Percentiles rank a stretch among this genome's conserved stretches.
These are phyloP conservation scores for Aspergillus proliferans DNA, from an alignment of 2,329 filamentous ascomycete species.

Conservation along the genomic window DNA sequence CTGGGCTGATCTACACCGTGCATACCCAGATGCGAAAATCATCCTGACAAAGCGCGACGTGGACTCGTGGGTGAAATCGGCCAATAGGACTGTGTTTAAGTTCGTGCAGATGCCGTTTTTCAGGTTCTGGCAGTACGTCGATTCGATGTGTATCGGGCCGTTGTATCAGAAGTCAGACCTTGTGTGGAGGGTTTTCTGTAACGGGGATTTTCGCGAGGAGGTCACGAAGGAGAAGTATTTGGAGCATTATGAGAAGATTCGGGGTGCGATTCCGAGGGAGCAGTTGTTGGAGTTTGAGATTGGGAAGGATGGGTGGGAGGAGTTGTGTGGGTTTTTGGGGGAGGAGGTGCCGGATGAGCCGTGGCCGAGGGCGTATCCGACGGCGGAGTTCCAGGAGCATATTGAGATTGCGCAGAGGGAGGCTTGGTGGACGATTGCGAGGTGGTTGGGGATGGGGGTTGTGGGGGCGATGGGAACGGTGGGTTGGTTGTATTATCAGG, in stretches of 20 bases:
- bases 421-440: not conserved
- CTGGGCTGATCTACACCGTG: conserved; percentile 26
- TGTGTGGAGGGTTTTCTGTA: conserved; percentile 6
- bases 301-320: conserved; percentile 38
- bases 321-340: conserved; percentile 38
- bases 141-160: conserved; percentile 8
- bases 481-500: not conserved
- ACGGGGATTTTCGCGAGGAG: conserved; percentile 6
- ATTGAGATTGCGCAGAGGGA: not conserved
- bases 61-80: conserved; percentile 18
- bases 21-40: conserved; percentile 34
- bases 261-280: conserved; percentile 13
- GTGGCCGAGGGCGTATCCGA: conserved; percentile 32
- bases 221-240: conserved; percentile 12
- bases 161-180: conserved; percentile 14
- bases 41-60: conserved; percentile 25
- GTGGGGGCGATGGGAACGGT: not conserved
- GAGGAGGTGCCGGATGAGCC: conserved; percentile 28
- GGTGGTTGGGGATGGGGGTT: conserved; percentile 1
- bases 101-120: conserved; percentile 9
- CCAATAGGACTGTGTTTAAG: conserved; percentile 12
- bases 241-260: conserved; percentile 16
- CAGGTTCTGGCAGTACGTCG: conserved; percentile 9
- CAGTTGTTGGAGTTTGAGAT: conserved; percentile 22
- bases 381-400: conserved; percentile 5